These are phyloP conservation scores for Escovopsis weberi DNA, from an alignment of 2,329 filamentous ascomycete genomes.

Conservation along the genomic window DNA sequence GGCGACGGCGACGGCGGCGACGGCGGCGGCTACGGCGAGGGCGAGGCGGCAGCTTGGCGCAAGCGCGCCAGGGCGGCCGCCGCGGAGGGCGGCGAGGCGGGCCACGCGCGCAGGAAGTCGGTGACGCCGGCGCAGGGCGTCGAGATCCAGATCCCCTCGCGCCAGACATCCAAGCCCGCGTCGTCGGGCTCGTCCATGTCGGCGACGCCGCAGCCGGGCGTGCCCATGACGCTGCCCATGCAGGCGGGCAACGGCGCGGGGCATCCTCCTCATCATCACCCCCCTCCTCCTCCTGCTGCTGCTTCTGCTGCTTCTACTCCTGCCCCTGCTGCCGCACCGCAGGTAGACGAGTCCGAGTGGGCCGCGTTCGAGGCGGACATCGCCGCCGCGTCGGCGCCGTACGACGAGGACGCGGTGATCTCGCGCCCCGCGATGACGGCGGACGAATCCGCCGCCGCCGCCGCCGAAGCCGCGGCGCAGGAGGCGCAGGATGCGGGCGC, in stretches of 20 bases:
- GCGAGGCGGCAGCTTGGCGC: conserved; percentile 30
- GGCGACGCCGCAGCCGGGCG: conserved; percentile 11
- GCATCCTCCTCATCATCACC: conserved; percentile 6
- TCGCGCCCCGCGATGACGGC: conserved; percentile 53
- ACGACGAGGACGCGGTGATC: conserved; percentile 42
- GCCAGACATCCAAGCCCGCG: conserved; percentile 42
- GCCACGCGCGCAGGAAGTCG: conserved; percentile 31
- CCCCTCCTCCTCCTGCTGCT: neutral
- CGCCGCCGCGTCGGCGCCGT: conserved; percentile 29
- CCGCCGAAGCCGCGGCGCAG: conserved; percentile 32
- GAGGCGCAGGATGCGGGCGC: conserved; percentile 27
- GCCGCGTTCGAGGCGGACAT: conserved; percentile 79
- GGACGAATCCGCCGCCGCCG: conserved; percentile 43
- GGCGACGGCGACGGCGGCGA: conserved; percentile 21
- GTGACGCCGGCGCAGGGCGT: conserved; percentile 39
- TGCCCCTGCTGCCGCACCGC: conserved; percentile 5
- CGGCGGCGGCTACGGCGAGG: conserved; percentile 24
- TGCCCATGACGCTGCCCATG: conserved; percentile 10
- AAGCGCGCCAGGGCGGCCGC: conserved; percentile 7
- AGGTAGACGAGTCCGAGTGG: conserved; percentile 64
- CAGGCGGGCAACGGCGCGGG: conserved; percentile 17
- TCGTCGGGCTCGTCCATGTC: conserved; percentile 27
- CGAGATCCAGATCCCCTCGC: conserved; percentile 48
- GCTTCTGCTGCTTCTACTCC: no score
- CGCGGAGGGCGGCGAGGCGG: conserved; percentile 23